Evolutionary conservation across 805 yeast genomes (phyloP).

Genomic region (Hermanozyma aechmeae): DNA sequence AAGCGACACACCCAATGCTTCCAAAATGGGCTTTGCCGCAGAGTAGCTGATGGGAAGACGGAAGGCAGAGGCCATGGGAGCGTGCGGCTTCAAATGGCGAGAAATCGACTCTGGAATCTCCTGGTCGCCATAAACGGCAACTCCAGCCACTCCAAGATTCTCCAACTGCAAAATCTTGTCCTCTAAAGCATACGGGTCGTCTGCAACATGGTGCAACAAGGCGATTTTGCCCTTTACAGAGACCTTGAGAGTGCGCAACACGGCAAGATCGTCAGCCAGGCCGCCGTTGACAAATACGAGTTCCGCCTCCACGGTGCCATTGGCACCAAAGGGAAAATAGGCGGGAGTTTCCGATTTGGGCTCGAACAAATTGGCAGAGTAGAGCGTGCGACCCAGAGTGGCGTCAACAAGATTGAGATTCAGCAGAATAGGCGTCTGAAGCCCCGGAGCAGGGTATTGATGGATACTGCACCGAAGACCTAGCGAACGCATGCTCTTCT

Average conservation of each 20-base stretch:
- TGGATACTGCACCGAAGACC: conserved; percentile 5
- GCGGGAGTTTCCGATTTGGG: conserved; percentile 20
- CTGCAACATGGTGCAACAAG: too few species aligned
- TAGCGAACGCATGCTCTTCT: conserved; percentile 16
- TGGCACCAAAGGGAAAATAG: conserved; percentile 16
- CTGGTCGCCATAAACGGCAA: conserved; percentile 7
- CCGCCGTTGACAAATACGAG: conserved; percentile 26
- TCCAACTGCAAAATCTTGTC: conserved; percentile 8
- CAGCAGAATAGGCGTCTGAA: conserved; percentile 18
- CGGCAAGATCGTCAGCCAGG: conserved; percentile 16
- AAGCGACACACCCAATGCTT: conserved; percentile 4
- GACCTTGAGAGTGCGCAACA: conserved; percentile 11
- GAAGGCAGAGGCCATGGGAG: conserved; percentile 1
- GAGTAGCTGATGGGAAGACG: conserved; percentile 9
- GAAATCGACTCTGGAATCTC: conserved; percentile 4
- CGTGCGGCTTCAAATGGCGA: conserved; percentile 5
- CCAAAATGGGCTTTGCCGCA: conserved; percentile 7
- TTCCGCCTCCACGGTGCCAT: conserved; percentile 15
- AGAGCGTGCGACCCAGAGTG: conserved; percentile 12
- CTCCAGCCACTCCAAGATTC: conserved; percentile 6
- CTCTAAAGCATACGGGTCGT: conserved; percentile 2
- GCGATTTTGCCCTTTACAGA: conserved; percentile 17
- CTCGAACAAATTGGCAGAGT: conserved; percentile 17
- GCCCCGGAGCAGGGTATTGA: neutral
- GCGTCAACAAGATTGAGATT: conserved; percentile 15